These are phyloP conservation scores for Trypanosoma brucei DNA, from an alignment of 208 protist species.

Conservation along the genomic window DNA sequence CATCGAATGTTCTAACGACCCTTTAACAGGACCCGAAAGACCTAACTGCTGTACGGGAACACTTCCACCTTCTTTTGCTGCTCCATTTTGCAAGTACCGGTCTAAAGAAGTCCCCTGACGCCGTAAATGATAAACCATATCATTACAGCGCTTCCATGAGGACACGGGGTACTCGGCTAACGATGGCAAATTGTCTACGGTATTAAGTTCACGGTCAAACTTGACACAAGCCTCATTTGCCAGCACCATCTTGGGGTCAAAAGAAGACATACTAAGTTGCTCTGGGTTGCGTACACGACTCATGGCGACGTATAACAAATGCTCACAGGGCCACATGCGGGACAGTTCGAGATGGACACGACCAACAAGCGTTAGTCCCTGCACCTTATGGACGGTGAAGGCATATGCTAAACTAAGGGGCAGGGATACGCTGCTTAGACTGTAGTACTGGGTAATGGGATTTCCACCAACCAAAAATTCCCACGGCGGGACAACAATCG, in stretches of 20 bases:
- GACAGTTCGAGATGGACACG: slow-evolving; percentile 86
- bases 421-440: slow-evolving; percentile 60
- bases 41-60: slow-evolving; percentile 1
- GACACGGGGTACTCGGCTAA: slow-evolving; percentile 49
- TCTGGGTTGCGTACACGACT: slow-evolving; percentile 87
- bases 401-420: slow-evolving; percentile 83
- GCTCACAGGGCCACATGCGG: slow-evolving; percentile 87
- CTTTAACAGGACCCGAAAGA: slow-evolving; percentile 6
- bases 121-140: slow-evolving; percentile 80
- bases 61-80: slow-evolving; percentile 13
- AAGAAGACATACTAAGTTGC: slow-evolving; percentile 82
- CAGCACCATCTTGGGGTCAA: slow-evolving; percentile 67
- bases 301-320: slow-evolving; percentile 87
- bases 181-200: slow-evolving; percentile 29
- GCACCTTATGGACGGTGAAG: slow-evolving; percentile 90
- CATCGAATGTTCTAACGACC: slow-evolving; percentile 66
- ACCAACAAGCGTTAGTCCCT: slow-evolving; percentile 78
- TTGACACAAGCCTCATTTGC: slow-evolving; percentile 68
- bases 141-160: slow-evolving; percentile 83
- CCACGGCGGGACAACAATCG: slow-evolving; percentile 74
- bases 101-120: slow-evolving; percentile 62
- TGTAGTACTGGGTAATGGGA: slow-evolving; percentile 75
- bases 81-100: slow-evolving; percentile 40
- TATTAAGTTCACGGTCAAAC: slow-evolving; percentile 65
- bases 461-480: slow-evolving; percentile 74